Base-by-base conservation (phyloP, 2,329 filamentous ascomycete genomes). In the Ceratocystis eucalypticola region DNA sequence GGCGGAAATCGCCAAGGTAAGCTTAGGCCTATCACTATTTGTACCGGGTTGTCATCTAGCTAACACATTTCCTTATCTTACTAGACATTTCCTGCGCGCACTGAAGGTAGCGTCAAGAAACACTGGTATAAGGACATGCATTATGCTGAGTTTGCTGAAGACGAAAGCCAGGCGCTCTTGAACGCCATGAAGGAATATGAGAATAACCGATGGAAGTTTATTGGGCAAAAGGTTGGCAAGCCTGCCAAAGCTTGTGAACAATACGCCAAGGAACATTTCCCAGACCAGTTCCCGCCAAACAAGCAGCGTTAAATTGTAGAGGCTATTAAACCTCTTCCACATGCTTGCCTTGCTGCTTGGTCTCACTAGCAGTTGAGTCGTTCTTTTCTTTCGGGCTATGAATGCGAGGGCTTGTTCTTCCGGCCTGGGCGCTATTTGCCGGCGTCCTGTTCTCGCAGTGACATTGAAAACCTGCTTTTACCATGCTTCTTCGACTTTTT, bases 101-200 rank as follows among this genome's bases (percentile, higher is more conserved):
- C 94, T 53, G 94, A 99, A 77, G 94, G 94, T 6, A 96, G 92
- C 73, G 94, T 99, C 25, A 99, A 97, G 82, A 99, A 97, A 78
- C 94, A 99, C 76, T 99, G 94, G 93, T 97, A 99, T 77, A 97
- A 97, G 89, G 94, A 99, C 72, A 99, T 99, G 94, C 94, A 99
- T 75, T 97, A 97, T 75, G 94, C 94, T 70, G 94, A 97, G 74
- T 97, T 99, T 75, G 92, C 90, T 62, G 93, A 96, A 79, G 91
- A 97, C 74, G 94, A 96, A 84, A 91, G 86, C 73, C 83, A 86
- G 71, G 88, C 89, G 46, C 78, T 99, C 68, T 84, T 96, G 70
- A 91, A 89, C 70, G 94, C 94, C 37, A 99, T 99, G 78, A 96
- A 96, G 77, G 94, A 99, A 75, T 97, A 97, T 77, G 94, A 99